These are phyloP conservation scores for Naganishia onofrii DNA, from an alignment of 768 basidiomycete species.

Conservation along the genomic window DNA sequence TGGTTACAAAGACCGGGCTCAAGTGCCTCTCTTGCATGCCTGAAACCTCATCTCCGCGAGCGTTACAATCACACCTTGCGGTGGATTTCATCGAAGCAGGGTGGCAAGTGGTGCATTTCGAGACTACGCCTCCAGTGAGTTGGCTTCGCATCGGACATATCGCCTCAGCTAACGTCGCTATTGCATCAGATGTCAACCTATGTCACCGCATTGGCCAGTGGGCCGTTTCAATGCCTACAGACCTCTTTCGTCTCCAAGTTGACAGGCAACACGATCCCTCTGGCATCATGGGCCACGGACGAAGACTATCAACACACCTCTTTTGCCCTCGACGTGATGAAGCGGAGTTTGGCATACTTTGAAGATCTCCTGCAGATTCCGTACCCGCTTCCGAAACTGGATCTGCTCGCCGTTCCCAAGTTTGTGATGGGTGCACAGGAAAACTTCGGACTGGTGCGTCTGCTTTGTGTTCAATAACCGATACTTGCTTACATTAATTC, in stretches of 20 bases:
- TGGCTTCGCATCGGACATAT: too few species aligned
- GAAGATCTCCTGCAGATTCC: slow-evolving; percentile 15
- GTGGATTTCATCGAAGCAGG: not conserved
- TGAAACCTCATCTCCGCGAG: not conserved
- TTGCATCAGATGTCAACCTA: not conserved
- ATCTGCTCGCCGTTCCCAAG: not conserved
- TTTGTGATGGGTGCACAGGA: slow-evolving; percentile 3
- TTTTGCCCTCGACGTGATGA: not conserved
- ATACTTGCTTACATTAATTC: not conserved
- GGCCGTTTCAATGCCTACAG: not conserved
- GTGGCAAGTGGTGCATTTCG: slow-evolving; percentile 10
- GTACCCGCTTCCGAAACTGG: slow-evolving; percentile 15
- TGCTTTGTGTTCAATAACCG: not conserved
- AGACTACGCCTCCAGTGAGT: slow-evolving; percentile 5
- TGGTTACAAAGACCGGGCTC: not conserved
- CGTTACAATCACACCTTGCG: not conserved
- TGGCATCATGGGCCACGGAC: not conserved
- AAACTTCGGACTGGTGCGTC: slow-evolving; percentile 15
- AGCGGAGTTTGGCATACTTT: slow-evolving; percentile 6
- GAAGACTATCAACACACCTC: not conserved
- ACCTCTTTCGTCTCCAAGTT: not conserved
- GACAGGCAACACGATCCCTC: not conserved
- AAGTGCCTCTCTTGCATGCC: slow-evolving; percentile 21
- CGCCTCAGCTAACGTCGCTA: too few species aligned
- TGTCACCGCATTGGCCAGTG: not conserved